These are phyloP conservation scores for Calonectria crousiana DNA, from an alignment of 2,329 filamentous ascomycete species.

Conservation along the genomic window DNA sequence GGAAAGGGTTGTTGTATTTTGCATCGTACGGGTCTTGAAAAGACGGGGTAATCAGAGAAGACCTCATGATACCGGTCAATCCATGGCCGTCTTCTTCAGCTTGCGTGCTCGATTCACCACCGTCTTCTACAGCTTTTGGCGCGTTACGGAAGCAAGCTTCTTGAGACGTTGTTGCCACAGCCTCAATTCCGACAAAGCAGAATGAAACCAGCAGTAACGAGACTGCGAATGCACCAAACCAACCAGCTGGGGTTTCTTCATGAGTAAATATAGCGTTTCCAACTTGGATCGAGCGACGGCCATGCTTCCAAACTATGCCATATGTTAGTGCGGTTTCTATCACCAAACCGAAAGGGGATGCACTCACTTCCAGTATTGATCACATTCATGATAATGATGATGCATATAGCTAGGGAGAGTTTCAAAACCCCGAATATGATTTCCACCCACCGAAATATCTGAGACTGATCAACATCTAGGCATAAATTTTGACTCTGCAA, in stretches of 20 bases:
- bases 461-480: neutral
- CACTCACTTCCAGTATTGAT: neutral
- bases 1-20: neutral
- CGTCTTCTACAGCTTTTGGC: neutral
- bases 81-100: neutral
- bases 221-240: neutral
- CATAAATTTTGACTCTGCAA: neutral
- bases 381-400: neutral
- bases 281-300: neutral
- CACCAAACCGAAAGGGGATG: too few relatives aligned
- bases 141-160: neutral
- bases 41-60: too few relatives aligned
- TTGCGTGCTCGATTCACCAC: neutral
- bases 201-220: neutral
- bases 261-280: neutral
- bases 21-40: neutral
- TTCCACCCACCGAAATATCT: neutral
- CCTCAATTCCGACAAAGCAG: neutral
- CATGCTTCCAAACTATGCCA: neutral
- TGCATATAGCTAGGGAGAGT: neutral
- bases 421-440: neutral
- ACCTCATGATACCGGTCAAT: neutral
- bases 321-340: neutral
- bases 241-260: neutral
- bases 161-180: neutral